Evolutionary conservation across 495 filamentous ascomycete species (phyloP), one percentile per base, ranked within the genome.

Genomic region (Penicillium psychrofluorescens): DNA sequence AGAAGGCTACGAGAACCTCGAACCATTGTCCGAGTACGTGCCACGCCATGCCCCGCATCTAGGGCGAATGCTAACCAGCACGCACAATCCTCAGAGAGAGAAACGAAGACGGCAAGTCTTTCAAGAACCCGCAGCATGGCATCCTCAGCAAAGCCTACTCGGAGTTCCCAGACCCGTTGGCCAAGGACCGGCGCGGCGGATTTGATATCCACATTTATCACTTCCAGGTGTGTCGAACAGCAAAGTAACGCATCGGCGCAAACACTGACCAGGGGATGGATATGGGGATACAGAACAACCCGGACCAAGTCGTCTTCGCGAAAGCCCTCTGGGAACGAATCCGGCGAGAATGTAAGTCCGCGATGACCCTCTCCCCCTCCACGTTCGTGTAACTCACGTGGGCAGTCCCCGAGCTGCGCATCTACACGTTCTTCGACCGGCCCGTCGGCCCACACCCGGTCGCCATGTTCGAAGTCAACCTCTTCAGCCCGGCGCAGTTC

Each of bases 391-490:
- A 22, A 22, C 22, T 22, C 22, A 22, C 22, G 22, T 4, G 4
- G 4, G 12, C 44, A 88, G 83, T 95, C 56, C 90, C 90, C 11
- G 90, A 95, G 57, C 75, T 95, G 12, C 77, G 87, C 35, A 83
- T 94, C 53, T 95, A 95, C 60, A 66, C 62, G 2, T 68, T 94
- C 50, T 94, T 77, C 72, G 83, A 92, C 51, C 58, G 67, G 33
- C 88, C 88, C 3, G 58, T 95, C 6, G 90, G 90, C 0, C 90
- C 90, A 2, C 90, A 95, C 54, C 82, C 84, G 0, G 64, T 87
- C 0, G 86, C 80, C 36, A 95, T 95, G 90, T 78, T 95, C 51
- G 90, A 95, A 62, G 90, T 95, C 11, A 92, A 92, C 49, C 32
- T 95, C 27, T 85, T 90, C 60, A 88, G 82, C 0, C 90, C 90